Evolutionary conservation across 2,329 filamentous ascomycete genomes (phyloP), one percentile per base, ranked within the genome.

Genomic region (Hortaea werneckii): DNA sequence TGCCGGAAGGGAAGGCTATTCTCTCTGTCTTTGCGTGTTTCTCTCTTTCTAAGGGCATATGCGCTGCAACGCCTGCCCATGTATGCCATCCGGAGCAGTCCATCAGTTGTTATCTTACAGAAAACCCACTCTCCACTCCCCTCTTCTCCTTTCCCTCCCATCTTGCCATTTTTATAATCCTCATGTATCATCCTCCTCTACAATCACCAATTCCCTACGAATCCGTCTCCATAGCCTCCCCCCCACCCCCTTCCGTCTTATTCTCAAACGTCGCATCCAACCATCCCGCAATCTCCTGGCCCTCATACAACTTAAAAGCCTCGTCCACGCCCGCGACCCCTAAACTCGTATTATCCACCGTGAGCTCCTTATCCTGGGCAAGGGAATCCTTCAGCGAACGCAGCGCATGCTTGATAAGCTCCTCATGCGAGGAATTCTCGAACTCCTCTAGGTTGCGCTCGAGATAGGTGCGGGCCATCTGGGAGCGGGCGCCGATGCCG

Each of bases 391-490:
- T 95, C 64, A 98, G 74, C 43, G 92, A 90, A 63, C 79, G 79
- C 63, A 98, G 73, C 29, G 90, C 92, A 72, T 98, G 92, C 69
- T 80, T 81, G 59, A 98, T 82, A 62, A 98, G 73, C 68, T 94
- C 86, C 63, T 95, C 90, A 59, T 86, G 76, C 53, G 76, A 79
- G 63, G 81, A 82, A 54, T 77, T 76, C 59, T 79, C 77, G 66
- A 98, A 96, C 56, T 80, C 72, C 52, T 94, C 89, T 50, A 95
- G 70, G 69, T 95, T 85, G 62, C 87, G 79, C 77, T 98, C 92
- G 46, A 98, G 75, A 69, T 98, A 98, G 52, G 92, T 98, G 62
- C 92, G 77, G 26, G 92, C 92, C 87, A 96, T 96, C 74, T 98
- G 92, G 67, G 85, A 92, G 58, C 92, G 78, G 41, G 92, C 92